Evolutionary conservation across 805 yeast genomes (phyloP), one percentile per base, ranked within the genome.

Genomic region (Metschnikowia orientalis): DNA sequence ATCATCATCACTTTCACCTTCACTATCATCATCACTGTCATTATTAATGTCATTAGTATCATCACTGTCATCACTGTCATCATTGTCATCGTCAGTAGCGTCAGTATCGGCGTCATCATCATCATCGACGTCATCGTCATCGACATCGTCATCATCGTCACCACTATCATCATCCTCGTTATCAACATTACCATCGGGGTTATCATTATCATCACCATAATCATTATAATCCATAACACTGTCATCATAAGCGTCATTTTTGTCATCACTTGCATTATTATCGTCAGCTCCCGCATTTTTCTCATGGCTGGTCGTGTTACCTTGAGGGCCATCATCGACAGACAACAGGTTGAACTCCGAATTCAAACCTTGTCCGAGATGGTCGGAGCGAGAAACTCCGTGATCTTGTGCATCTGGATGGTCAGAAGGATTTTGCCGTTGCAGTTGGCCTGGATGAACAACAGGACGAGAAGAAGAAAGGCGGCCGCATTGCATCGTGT

Each of bases 61-160:
- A n/a, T n/a, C n/a, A n/a, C n/a, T n/a, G n/a, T n/a, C n/a, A n/a
- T n/a, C n/a, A n/a, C n/a, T n/a, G n/a, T n/a, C n/a, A n/a, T n/a
- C n/a, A n/a, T n/a, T n/a, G n/a, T 45, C 51, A 10, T 42, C 54
- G 7, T 50, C 57, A 5, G 49, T 52, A 8, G 44, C 48, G n/a
- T 28, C 47, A 5, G 50, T 57, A n/a, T 36, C 39, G 8, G 16
- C 34, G 23, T 30, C 38, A 8, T 48, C 49, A 2, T 37, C 42
- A 3, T 41, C 50, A 2, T 41, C 45, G 11, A 44, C 35, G 5
- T 34, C 48, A 5, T 40, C 41, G 11, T 40, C 52, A 2, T 37
- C 46, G 1, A 38, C 25, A 26, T 28, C 11, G 5, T 23, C 30
- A 5, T 13, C 15, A 11, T 15, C 18, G n/a, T 8, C 18, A 10